phyloP scores from a whole-genome alignment of 805 yeast genomes.

The Starmerella davenportii region DNA sequence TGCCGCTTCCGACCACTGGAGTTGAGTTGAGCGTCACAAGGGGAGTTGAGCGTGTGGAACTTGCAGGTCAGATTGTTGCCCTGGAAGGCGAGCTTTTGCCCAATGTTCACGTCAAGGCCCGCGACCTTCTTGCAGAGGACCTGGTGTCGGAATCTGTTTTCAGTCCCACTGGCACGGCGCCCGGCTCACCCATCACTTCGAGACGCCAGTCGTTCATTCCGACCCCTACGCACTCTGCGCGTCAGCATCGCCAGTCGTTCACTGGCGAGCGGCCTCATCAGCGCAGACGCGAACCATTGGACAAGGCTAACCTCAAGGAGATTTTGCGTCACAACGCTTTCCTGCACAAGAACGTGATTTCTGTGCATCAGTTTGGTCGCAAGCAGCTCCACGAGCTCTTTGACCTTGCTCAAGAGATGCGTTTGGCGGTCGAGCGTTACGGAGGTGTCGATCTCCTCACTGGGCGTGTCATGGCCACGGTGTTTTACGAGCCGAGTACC shows the following conservation, averaged over 20 bases:
- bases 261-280: conserved; percentile 17
- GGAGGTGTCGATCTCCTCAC: conserved; percentile 82
- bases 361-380: conserved; percentile 75
- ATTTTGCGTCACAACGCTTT: conserved; percentile 81
- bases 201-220: conserved; percentile 19
- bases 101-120: conserved; percentile 28
- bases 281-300: conserved; percentile 20
- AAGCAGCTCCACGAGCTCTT: conserved; percentile 81
- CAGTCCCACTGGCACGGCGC: conserved; percentile 2
- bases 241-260: conserved; percentile 15
- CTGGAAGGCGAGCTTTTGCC: conserved; percentile 65
- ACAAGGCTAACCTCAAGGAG: conserved; percentile 57
- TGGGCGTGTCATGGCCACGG: conserved; percentile 82
- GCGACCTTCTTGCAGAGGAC: conserved; percentile 10
- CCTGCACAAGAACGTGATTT: conserved; percentile 68
- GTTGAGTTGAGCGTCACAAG: conserved; percentile 65
- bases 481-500: conserved; percentile 96
- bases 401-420: conserved; percentile 95
- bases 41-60: conserved; percentile 72
- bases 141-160: conserved; percentile 6
- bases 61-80: conserved; percentile 62
- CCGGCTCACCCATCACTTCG: conserved; percentile 14
- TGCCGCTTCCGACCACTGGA: conserved; percentile 50
- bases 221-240: conserved; percentile 17
- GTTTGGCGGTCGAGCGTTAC: conserved; percentile 88